Evolutionary conservation across 768 basidiomycete species (phyloP).

Genomic region (Leccinum sublutescens): DNA sequence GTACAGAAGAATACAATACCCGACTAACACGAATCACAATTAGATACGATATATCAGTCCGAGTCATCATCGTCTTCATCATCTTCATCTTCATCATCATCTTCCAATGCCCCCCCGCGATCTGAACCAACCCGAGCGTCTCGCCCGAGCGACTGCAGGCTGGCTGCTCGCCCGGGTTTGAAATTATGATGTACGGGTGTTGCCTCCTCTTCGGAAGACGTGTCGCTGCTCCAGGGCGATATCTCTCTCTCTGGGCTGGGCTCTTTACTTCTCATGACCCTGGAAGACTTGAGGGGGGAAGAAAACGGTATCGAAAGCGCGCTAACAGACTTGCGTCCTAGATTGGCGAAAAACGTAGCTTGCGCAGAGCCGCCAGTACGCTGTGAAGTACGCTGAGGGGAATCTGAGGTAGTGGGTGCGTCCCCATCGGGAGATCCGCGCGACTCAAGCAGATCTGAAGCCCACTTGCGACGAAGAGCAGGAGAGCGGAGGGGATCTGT

Average conservation of each 20-base stretch:
- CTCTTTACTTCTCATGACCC: slow-evolving; percentile 23
- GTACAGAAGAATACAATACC: neutral
- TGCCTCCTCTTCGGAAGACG: slow-evolving; percentile 50
- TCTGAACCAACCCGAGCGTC: slow-evolving; percentile 18
- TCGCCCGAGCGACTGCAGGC: slow-evolving; percentile 6
- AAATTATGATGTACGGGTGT: slow-evolving; percentile 15
- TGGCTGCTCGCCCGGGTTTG: slow-evolving; percentile 7
- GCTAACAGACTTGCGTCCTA: slow-evolving; percentile 47
- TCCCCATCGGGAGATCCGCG: slow-evolving; percentile 21
- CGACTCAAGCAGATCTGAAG: slow-evolving; percentile 41
- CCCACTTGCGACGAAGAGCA: slow-evolving; percentile 48
- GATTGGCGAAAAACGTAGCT: slow-evolving; percentile 39
- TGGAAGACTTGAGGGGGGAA: slow-evolving; percentile 22
- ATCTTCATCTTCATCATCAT: slow-evolving; percentile 5
- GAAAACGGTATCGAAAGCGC: slow-evolving; percentile 39
- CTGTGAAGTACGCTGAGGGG: slow-evolving; percentile 1
- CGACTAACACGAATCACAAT: neutral
- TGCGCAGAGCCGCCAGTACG: slow-evolving; percentile 18
- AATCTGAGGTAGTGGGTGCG: slow-evolving; percentile 10
- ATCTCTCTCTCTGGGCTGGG: slow-evolving; percentile 34
- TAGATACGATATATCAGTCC: slow-evolving; percentile 9
- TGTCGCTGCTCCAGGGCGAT: slow-evolving; percentile 57
- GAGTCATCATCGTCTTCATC: slow-evolving; percentile 12
- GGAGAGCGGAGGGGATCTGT: slow-evolving; percentile 42
- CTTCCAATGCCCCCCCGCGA: slow-evolving; percentile 17